A percentile compares a stretch with the other conserved stretches of the same genome.
Evolutionary conservation across 768 basidiomycete genomes (phyloP).

Genomic region (Russula griseocarnosa): DNA sequence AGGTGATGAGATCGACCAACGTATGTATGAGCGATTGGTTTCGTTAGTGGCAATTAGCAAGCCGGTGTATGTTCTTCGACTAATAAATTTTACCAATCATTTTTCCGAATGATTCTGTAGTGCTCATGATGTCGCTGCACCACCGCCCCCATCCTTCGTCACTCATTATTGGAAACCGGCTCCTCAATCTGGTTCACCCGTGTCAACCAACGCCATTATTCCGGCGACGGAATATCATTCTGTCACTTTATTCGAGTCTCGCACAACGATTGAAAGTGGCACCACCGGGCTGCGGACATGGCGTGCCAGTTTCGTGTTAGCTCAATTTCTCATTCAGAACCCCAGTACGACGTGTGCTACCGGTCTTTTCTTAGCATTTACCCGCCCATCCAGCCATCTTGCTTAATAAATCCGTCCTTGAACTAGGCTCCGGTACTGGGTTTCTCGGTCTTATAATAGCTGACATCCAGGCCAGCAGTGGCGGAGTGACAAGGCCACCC

Average conservation of each 20-base stretch:
- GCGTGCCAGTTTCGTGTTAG: slow-evolving; percentile 65
- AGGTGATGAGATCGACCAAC: slow-evolving; percentile 60
- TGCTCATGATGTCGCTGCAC: slow-evolving; percentile 27
- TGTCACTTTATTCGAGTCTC: slow-evolving; percentile 67
- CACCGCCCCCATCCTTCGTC: slow-evolving; percentile 54
- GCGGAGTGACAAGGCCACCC: slow-evolving; percentile 8
- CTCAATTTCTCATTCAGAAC: slow-evolving; percentile 54
- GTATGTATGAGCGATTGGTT: slow-evolving; percentile 61
- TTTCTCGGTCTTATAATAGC: slow-evolving; percentile 65
- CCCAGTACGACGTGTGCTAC: slow-evolving; percentile 41
- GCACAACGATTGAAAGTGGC: slow-evolving; percentile 66
- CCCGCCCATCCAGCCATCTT: slow-evolving; percentile 40
- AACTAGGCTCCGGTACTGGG: slow-evolving; percentile 75
- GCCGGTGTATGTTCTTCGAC: slow-evolving; percentile 33
- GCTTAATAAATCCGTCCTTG: slow-evolving; percentile 49
- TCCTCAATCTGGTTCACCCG: not conserved
- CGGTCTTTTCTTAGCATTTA: not conserved
- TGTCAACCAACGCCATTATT: not conserved
- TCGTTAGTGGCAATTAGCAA: slow-evolving; percentile 38
- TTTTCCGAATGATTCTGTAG: slow-evolving; percentile 26
- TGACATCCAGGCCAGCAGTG: slow-evolving; percentile 46
- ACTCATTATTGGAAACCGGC: slow-evolving; percentile 58
- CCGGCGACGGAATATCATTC: slow-evolving; percentile 36
- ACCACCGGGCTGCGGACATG: slow-evolving; percentile 81
- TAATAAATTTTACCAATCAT: slow-evolving; percentile 28